Evolutionary conservation across 805 yeast species (phyloP), one percentile per base, ranked within the genome.

Genomic region (Maudiozyma bulderi): DNA sequence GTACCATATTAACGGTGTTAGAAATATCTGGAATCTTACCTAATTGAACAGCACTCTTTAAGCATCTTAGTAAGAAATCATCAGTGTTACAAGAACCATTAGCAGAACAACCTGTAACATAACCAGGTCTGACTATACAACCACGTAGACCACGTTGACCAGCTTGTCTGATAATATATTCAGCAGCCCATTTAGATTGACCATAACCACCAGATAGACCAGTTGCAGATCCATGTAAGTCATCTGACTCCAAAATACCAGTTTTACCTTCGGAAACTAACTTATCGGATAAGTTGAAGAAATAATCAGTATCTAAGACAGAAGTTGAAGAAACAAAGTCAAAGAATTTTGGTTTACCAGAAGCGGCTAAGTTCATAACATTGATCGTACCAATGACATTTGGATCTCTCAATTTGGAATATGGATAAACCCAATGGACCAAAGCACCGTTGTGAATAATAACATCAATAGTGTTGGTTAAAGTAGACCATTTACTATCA

Each of bases 371-470:
- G 61, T 81, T 81, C 77, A 93, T 72, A 8, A 89, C 87, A 59
- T 90, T 86, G 51, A 91, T 69, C 0, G 98, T 85, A 42, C 95
- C 81, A 50, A 90, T 70, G 33, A 95, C 99, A 62, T 93, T 93
- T 34, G 98, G 93, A 56, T 87, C 96, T 58, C 98, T 80, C 60
- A 93, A 73, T 55, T 86, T 86, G 44, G 84, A 71, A 69, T 93
- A 93, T 30, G 99, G 98, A 66, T 86, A 93, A 2, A 90, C 96
- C 99, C 99, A 93, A 67, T 93, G 99, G 38, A 93, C 99, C 53
- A 90, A 74, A 14, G 99, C 99, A 72, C 98, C 99, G 58, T 93
- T 93, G 67, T 93, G 99, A 53, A 93, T 78, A 47, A 93, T 81
- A 3, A 83, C 82, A 66, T 95, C 99, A 50, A 91, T 73, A 1